Base-by-base conservation (phyloP, 2,329 filamentous ascomycete species). In the Fusarium veterinarium region DNA sequence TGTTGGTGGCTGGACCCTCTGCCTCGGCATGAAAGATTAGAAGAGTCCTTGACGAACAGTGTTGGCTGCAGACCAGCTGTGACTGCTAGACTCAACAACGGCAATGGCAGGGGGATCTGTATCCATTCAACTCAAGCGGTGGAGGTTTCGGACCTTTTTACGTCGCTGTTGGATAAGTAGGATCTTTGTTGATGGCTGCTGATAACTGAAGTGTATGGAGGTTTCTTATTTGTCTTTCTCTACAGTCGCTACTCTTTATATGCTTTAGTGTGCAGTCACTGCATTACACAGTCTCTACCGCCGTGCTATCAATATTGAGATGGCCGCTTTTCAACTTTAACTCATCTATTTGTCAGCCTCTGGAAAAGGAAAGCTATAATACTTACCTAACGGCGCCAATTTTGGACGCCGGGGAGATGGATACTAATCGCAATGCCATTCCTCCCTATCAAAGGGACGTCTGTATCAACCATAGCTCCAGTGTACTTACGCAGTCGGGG, bases 11-110 rank as follows among this genome's bases (percentile, higher is more conserved):
- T 58, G 55, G 55, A 49, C 41, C 19, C 37, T 37, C 20, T 58
- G 41, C 35, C 23, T 58, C 12, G 55, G 55, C 4, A 58, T 58
- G 55, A 58, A 46, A n/a, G 40, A 57, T 8, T 57, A 57, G 19
- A 4, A 20, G 12, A 25, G 6, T 10, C 3, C 2, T 17, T 35
- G 14, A 5, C 10, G 9, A 57, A 19, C 19, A 28, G 17, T 10
- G 17, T 10, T 6, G 19, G 20, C 30, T 35, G 8, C 5, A 5
- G 30, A 17, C 5, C 20, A n/a, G 23, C 25, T 11, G 20, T 9
- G 4, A 5, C 17, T 38, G 35, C 5, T 6, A 5, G 11, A 19
- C 17, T 52, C 30, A 6, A 25, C 23, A 2, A 6, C 5, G 2
- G 7, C 10, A 12, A 12, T 17, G 3, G 8, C 8, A 13, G 5